Percentiles rank a stretch among this genome's conserved stretches.
These are phyloP conservation scores for Schoenoplectus tabernaemontani DNA, from an alignment of 202 grass and related monocot genomes.

Conservation along the genomic window DNA sequence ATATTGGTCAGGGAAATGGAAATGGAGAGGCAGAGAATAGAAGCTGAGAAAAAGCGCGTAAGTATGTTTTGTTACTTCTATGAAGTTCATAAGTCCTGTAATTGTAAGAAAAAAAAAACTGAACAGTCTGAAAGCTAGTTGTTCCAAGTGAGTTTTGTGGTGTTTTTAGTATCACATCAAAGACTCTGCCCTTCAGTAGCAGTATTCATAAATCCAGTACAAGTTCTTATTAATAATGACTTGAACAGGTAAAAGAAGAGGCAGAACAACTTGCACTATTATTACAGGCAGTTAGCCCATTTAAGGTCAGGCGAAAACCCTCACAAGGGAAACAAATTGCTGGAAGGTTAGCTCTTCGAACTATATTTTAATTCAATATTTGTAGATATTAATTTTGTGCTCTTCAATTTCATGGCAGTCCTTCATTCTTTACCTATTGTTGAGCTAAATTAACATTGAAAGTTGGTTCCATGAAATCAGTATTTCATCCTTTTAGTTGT, in stretches of 20 bases:
- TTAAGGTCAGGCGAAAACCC: constrained; percentile 86
- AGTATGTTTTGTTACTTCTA: not conserved
- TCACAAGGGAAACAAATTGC: constrained; percentile 82
- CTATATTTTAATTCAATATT: not conserved
- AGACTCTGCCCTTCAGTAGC: not conserved
- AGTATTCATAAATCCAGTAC: not conserved
- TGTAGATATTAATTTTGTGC: not conserved
- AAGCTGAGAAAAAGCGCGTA: constrained; percentile 76
- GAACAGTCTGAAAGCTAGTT: not conserved
- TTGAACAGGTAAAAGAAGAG: constrained; percentile 82
- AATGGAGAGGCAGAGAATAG: constrained; percentile 78
- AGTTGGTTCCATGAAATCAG: not conserved
- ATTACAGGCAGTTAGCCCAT: constrained; percentile 72
- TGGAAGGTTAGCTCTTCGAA: constrained; percentile 54
- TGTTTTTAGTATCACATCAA: not conserved
- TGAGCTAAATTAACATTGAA: not conserved
- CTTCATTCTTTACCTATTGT: not conserved
- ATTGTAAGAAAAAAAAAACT: not conserved
- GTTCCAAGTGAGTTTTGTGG: not conserved
- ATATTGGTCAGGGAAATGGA: constrained; percentile 67
- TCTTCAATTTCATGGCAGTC: not conserved
- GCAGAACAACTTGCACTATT: constrained; percentile 72
- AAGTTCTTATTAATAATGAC: not conserved
- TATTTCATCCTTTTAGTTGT: not conserved
- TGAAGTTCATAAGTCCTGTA: not conserved